Evolutionary conservation across 768 basidiomycete genomes (phyloP).

Genomic region (Chalciporus pseudorubinellus): DNA sequence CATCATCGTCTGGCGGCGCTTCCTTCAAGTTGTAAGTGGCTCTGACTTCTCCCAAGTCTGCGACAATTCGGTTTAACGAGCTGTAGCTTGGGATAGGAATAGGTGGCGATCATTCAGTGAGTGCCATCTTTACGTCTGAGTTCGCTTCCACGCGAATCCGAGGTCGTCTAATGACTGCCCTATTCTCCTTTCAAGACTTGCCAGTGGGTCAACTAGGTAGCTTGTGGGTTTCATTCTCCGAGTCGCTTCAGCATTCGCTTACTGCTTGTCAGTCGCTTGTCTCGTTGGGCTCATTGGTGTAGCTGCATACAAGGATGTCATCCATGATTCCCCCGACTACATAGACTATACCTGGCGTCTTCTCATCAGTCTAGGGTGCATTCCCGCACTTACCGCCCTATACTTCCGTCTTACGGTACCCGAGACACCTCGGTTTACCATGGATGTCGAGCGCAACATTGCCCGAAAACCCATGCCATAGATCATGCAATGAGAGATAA

Average conservation of each 20-base stretch:
- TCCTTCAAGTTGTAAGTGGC: conserved; percentile 50
- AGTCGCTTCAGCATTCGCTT: neutral
- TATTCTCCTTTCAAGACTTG: conserved; percentile 85
- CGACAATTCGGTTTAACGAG: no score
- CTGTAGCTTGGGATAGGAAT: conserved; percentile 81
- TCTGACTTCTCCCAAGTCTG: conserved; percentile 42
- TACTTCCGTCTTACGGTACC: conserved; percentile 94
- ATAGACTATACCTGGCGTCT: conserved; percentile 85
- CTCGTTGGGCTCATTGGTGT: conserved; percentile 64
- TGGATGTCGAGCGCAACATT: conserved; percentile 87
- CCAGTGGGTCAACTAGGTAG: conserved; percentile 82
- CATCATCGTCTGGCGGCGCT: conserved; percentile 78
- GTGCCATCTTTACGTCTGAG: conserved; percentile 85
- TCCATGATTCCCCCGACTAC: conserved; percentile 42
- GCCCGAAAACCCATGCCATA: no score
- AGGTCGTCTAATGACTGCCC: conserved; percentile 86
- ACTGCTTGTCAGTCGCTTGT: conserved; percentile 49
- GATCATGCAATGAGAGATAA: no score
- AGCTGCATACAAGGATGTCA: conserved; percentile 62
- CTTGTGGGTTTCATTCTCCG: conserved; percentile 25
- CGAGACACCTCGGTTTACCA: conserved; percentile 87
- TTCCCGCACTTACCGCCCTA: conserved; percentile 77
- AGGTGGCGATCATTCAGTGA: conserved; percentile 86
- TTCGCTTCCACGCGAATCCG: conserved; percentile 76
- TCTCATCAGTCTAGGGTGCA: conserved; percentile 82